These are phyloP conservation scores for Elongisporangium senticosum DNA, from an alignment of 352 stramenopile species.

Conservation along the genomic window DNA sequence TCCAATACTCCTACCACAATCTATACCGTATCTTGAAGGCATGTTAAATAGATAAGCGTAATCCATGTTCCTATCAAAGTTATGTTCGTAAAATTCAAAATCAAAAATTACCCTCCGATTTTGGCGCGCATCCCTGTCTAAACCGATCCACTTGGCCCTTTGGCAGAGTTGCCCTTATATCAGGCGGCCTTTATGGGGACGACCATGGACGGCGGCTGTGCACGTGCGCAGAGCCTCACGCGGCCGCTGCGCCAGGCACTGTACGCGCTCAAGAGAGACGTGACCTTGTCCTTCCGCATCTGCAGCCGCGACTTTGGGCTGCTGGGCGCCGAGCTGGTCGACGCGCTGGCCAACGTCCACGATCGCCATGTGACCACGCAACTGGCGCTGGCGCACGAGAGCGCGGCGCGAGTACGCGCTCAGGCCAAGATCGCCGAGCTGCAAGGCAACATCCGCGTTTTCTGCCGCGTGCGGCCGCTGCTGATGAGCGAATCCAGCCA, in stretches of 20 bases:
- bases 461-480: slow-evolving; percentile 69
- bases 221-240: slow-evolving; percentile 4
- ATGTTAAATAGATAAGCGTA: not conserved
- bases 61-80: not conserved
- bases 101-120: not conserved
- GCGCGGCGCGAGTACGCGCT: slow-evolving; percentile 26
- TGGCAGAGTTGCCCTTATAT: not conserved
- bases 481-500: slow-evolving; percentile 13
- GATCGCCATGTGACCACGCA: slow-evolving; percentile 25
- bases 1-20: not conserved
- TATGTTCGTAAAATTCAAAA: not conserved
- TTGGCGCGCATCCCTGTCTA: not conserved
- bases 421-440: slow-evolving; percentile 43
- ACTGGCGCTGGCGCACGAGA: slow-evolving; percentile 50
- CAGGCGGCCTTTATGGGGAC: not conserved
- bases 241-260: slow-evolving; percentile 38
- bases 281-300: slow-evolving; percentile 59
- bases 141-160: not conserved
- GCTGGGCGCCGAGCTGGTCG: slow-evolving; percentile 57
- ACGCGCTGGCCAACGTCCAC: slow-evolving; percentile 28
- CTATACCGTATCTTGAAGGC: too few relatives aligned
- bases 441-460: slow-evolving; percentile 67
- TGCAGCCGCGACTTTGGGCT: slow-evolving; percentile 66
- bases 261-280: slow-evolving; percentile 46
- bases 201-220: not conserved